A percentile compares a stretch with the other conserved stretches of the same genome.
Conservation (phyloP, 1,139 yeast species). For the Hansenula sp. region DNA sequence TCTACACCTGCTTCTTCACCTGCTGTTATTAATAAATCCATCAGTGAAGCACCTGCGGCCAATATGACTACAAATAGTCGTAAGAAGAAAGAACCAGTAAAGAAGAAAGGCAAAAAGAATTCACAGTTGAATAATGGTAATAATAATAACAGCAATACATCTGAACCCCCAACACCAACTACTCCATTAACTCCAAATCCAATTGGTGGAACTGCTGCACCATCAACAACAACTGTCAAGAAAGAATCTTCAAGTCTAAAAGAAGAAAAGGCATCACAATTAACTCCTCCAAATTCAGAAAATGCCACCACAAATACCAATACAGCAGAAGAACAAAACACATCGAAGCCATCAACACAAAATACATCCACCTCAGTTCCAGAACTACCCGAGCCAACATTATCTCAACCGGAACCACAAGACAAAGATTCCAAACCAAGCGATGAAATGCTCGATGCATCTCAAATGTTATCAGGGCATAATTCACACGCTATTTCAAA, state of each 20-base stretch:
- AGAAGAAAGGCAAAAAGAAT: constrained; percentile 29
- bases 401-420: constrained; percentile 1
- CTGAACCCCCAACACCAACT: constrained; percentile 29
- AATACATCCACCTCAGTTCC: not conserved
- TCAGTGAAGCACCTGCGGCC: constrained; percentile 7
- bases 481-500: constrained; percentile 9
- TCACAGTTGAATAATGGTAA: constrained; percentile 2
- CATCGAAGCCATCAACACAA: constrained; percentile 3
- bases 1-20: constrained; percentile 22
- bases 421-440: constrained; percentile 4
- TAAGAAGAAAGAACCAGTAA: constrained; percentile 20
- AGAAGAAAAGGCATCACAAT: constrained; percentile 18
- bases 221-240: constrained; percentile 3
- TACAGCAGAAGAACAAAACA: constrained; percentile 2
- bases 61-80: constrained; percentile 12
- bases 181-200: constrained; percentile 26
- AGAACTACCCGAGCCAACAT: constrained; percentile 7
- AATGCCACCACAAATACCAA: constrained; percentile 15
- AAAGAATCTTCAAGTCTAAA: constrained; percentile 1
- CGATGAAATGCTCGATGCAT: constrained; percentile 12
- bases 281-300: constrained; percentile 25
- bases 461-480: constrained; percentile 11
- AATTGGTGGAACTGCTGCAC: constrained; percentile 3
- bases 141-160: constrained; percentile 14
- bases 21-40: constrained; percentile 9